phyloP scores from a whole-genome alignment of 164 flowering plant genomes.

The Sextonia rubra region DNA sequence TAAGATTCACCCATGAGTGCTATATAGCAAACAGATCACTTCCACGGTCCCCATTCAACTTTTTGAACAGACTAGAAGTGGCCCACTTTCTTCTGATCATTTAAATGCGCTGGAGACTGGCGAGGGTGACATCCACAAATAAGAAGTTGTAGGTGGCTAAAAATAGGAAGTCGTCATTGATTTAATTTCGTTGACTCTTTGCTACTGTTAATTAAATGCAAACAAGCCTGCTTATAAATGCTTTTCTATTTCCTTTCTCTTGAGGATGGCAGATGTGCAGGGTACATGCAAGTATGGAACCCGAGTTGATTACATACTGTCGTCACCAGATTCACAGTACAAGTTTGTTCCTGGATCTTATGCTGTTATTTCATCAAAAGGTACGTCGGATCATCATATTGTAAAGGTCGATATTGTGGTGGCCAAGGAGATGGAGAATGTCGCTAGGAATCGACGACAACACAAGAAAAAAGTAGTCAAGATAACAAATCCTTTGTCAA shows the following conservation, averaged over 20 bases:
- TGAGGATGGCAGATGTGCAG: conserved; percentile 61
- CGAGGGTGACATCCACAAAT: no score
- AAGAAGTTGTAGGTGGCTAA: no score
- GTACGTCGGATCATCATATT: conserved; percentile 96
- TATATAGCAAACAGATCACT: no score
- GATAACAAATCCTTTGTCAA: conserved; percentile 13
- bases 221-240: background rate
- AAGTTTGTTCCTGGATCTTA: conserved; percentile 85
- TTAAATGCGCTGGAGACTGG: no score
- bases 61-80: no score
- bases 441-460: conserved; percentile 6
- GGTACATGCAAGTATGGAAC: conserved; percentile 99
- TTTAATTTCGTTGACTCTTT: background rate
- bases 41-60: no score
- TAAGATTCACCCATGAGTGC: no score
- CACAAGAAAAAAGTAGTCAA: conserved; percentile 24
- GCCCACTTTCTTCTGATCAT: no score
- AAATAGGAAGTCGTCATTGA: no score
- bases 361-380: conserved; percentile 84
- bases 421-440: conserved; percentile 10
- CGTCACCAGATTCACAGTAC: conserved; percentile 65
- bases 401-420: conserved; percentile 70
- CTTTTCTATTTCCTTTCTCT: background rate
- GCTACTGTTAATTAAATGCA: background rate
- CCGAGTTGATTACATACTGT: conserved; percentile 77